Base-by-base conservation (phyloP, 2,329 filamentous ascomycete genomes). In the Colletotrichum sidae region DNA sequence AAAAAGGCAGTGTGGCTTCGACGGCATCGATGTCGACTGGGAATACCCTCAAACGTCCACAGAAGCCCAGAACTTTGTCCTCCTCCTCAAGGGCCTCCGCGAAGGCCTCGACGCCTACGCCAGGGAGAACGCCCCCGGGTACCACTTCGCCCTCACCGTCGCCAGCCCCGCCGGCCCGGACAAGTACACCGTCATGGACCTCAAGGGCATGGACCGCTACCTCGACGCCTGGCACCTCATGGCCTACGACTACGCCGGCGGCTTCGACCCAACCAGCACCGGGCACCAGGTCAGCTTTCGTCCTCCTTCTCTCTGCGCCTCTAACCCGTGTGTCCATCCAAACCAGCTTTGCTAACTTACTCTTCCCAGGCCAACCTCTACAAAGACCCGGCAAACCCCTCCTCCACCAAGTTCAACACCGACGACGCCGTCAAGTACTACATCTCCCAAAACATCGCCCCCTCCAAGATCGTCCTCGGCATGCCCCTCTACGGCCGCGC, bases 401-500 rank as follows among this genome's bases (percentile, higher is more conserved):
- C 73, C 2, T 81, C 83, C 35, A 95, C 92, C 2, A 90, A 90
- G 8, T 92, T 90, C 79, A 90, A 83, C 79, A 91, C 90, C 3
- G 81, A 91, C 54, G 78, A 81, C 41, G 92, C 92, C 4, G 79
- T 96, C 34, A 74, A 80, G 8, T 86, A 86, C 71, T 94, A 94
- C 77, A 77, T 87, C 10, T 72, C 79, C 4, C 79, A 83, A 11
- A 88, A 88, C 8, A 83, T 96, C 8, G 70, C 83, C 0, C 69
- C 87, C 0, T 73, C 78, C 54, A 95, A 94, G 77, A 87, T 96
- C 55, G 84, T 92, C 7, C 77, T 96, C 38, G 92, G 92, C 1
- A 85, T 95, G 79, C 92, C 93, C 0, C 82, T 96, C 1, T 96
- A 95, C 73, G 93, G 92, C 1, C 89, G 92, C n/a, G 84, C 89